phyloP scores from a whole-genome alignment of 2,329 filamentous ascomycete species.

The Neodidymelliopsis sp. region DNA sequence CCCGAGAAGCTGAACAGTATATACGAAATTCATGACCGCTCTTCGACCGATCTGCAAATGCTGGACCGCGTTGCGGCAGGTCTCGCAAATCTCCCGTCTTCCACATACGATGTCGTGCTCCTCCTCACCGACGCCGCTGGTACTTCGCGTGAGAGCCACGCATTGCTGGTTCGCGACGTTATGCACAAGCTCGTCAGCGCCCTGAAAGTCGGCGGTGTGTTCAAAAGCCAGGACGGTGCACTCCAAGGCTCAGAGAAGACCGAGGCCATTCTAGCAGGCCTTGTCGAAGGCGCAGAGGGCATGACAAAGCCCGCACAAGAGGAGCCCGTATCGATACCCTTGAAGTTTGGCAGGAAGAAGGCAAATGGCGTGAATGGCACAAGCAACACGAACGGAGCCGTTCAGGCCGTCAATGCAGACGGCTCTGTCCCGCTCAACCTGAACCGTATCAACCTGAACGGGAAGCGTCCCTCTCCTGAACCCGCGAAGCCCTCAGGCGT shows the following conservation, averaged over 20 bases:
- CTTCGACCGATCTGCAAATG: slow-evolving; percentile 91
- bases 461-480: slow-evolving; percentile 53
- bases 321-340: slow-evolving; percentile 63
- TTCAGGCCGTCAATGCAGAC: slow-evolving; percentile 36
- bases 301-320: slow-evolving; percentile 77
- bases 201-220: slow-evolving; percentile 71
- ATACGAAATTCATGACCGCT: slow-evolving; percentile 76
- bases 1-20: slow-evolving; percentile 77
- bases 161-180: slow-evolving; percentile 71
- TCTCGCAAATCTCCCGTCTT: slow-evolving; percentile 75
- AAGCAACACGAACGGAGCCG: slow-evolving; percentile 25
- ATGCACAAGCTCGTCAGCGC: slow-evolving; percentile 74
- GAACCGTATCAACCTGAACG: slow-evolving; percentile 43
- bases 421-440: slow-evolving; percentile 49
- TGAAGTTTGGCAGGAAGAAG: slow-evolving; percentile 73
- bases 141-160: slow-evolving; percentile 65
- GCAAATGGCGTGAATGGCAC: slow-evolving; percentile 42
- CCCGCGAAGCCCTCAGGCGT: slow-evolving; percentile 46
- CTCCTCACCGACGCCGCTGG: slow-evolving; percentile 82
- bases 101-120: slow-evolving; percentile 84
- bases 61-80: slow-evolving; percentile 89
- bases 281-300: slow-evolving; percentile 69
- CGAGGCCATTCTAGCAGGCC: slow-evolving; percentile 85
- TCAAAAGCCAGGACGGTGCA: slow-evolving; percentile 73
- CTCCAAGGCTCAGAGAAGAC: slow-evolving; percentile 65